phyloP scores from a whole-genome alignment of 108 stramenopile genomes.

The Skeletonema marinoi region DNA sequence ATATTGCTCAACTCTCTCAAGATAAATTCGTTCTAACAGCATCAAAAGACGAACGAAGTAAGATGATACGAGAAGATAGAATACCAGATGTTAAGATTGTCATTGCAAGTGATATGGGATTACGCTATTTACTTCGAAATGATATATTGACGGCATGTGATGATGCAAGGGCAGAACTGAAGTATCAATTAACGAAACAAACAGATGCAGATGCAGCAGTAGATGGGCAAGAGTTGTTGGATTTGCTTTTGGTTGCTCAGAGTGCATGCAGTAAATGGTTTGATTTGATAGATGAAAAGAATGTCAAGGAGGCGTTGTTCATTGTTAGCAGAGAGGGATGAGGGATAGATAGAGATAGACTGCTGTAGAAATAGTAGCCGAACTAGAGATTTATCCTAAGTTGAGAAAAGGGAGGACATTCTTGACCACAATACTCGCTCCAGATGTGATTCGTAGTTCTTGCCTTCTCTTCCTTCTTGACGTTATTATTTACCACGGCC shows the following conservation, averaged over 20 bases:
- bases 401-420: too few relatives aligned
- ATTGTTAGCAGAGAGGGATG: not conserved
- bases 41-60: constrained; percentile 20
- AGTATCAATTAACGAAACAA: constrained; percentile 39
- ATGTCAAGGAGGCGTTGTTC: constrained; percentile 17
- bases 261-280: constrained; percentile 51
- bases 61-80: constrained; percentile 53
- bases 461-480: too few relatives aligned
- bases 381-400: too few relatives aligned
- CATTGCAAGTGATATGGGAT: constrained; percentile 55
- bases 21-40: constrained; percentile 56
- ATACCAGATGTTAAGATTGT: constrained; percentile 57
- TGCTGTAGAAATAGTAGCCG: too few relatives aligned
- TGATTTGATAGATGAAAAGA: constrained; percentile 38
- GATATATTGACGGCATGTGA: constrained; percentile 52
- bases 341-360: too few relatives aligned
- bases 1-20: too few relatives aligned
- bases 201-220: not conserved
- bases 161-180: constrained; percentile 52
- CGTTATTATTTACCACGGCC: too few relatives aligned
- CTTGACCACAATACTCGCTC: too few relatives aligned
- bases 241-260: constrained; percentile 32
- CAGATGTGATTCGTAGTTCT: too few relatives aligned
- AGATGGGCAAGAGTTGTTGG: constrained; percentile 43
- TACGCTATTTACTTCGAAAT: constrained; percentile 55